phyloP scores from a whole-genome alignment of 441 rosid genomes.

The Monsonia emarginata region DNA sequence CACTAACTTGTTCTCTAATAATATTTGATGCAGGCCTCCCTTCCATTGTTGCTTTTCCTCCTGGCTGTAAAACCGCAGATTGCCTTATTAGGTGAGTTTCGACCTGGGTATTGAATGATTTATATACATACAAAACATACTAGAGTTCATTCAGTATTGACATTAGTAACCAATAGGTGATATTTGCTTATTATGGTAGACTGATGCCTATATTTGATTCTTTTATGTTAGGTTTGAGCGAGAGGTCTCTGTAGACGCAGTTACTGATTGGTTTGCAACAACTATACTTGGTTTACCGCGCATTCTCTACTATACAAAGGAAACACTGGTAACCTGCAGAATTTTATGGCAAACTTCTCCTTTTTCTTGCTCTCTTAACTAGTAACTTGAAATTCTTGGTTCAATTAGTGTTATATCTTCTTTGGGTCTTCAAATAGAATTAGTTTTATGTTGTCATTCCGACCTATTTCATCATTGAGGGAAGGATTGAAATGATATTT shows the following conservation, averaged over 20 bases:
- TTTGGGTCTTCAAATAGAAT: background rate
- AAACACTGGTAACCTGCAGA: slow-evolving; percentile 55
- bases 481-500: background rate
- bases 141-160: background rate
- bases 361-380: slow-evolving; percentile 5
- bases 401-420: background rate
- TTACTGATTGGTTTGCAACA: slow-evolving; percentile 83
- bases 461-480: background rate
- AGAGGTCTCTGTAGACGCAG: slow-evolving; percentile 63
- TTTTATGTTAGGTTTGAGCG: slow-evolving; percentile 62
- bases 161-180: background rate
- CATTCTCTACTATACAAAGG: slow-evolving; percentile 74
- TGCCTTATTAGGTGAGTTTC: slow-evolving; percentile 67
- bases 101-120: slow-evolving; percentile 4
- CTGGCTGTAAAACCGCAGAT: slow-evolving; percentile 53
- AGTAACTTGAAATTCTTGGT: background rate
- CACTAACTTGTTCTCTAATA: slow-evolving; percentile 1
- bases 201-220: slow-evolving; percentile 9
- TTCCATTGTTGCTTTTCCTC: slow-evolving; percentile 62
- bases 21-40: slow-evolving; percentile 60
- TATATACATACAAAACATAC: background rate
- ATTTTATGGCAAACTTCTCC: background rate
- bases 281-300: slow-evolving; percentile 65
- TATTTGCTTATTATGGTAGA: slow-evolving; percentile 11
- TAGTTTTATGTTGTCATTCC: background rate